These are phyloP conservation scores for Oryza glumipatula DNA, from an alignment of 176 grass and related monocot species.

Conservation along the genomic window DNA sequence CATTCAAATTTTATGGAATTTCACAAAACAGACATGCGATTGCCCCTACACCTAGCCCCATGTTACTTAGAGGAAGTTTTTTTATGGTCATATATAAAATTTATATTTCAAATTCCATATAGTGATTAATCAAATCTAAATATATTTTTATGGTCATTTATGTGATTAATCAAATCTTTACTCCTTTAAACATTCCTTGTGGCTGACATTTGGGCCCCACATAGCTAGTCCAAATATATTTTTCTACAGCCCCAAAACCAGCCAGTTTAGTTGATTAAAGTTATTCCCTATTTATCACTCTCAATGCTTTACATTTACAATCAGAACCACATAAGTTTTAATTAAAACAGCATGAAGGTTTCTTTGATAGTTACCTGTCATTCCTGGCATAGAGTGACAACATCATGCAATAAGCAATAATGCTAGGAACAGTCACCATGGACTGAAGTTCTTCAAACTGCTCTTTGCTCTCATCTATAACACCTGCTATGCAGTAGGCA, in stretches of 20 bases:
- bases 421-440: conserved; percentile 55
- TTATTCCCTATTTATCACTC: background rate
- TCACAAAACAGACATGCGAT: background rate
- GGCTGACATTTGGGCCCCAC: too few relatives aligned
- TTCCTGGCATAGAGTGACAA: conserved; percentile 85
- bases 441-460: conserved; percentile 87
- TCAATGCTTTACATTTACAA: conserved; percentile 1
- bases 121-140: background rate
- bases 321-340: background rate
- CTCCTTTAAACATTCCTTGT: too few relatives aligned
- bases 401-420: conserved; percentile 89
- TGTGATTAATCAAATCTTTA: too few relatives aligned
- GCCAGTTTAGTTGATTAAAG: conserved; percentile 1
- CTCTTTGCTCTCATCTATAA: conserved; percentile 90
- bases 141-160: background rate
- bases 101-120: background rate
- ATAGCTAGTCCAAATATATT: background rate
- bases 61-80: background rate
- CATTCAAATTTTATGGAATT: background rate
- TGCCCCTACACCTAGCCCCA: background rate
- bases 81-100: background rate
- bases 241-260: background rate
- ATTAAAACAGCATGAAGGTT: background rate
- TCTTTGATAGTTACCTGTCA: conserved; percentile 67
- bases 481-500: conserved; percentile 84